Conservation (phyloP, 2,329 filamentous ascomycete species). For the Epicoccum nigrum region DNA sequence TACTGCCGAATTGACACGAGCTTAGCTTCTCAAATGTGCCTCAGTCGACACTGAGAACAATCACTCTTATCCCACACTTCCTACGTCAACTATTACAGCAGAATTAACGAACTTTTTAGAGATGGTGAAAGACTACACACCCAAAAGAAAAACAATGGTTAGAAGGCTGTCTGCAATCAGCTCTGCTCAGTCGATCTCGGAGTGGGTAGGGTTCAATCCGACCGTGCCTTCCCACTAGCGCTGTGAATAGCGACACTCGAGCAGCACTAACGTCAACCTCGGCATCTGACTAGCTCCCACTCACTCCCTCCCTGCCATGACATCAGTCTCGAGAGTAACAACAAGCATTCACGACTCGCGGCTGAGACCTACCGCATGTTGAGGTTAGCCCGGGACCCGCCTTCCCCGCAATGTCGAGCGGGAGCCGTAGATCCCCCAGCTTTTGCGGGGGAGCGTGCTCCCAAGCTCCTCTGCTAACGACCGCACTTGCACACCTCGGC, state of each 20-base stretch:
- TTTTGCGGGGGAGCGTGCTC: constrained; percentile 3
- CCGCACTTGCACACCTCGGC: constrained; percentile 6
- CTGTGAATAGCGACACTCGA: background rate
- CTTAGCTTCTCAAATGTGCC: no score
- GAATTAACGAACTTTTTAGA: no score
- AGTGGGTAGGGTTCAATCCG: no score
- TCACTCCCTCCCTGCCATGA: background rate
- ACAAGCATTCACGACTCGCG: background rate
- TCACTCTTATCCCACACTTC: no score
- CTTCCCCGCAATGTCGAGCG: constrained; percentile 4
- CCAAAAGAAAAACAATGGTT: no score
- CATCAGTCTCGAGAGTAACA: background rate
- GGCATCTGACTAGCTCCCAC: constrained; percentile 1
- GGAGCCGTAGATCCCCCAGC: background rate
- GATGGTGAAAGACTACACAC: no score
- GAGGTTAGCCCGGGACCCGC: background rate
- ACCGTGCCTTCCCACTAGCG: background rate
- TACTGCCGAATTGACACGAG: no score
- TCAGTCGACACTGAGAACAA: no score
- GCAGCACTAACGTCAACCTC: constrained; percentile 5
- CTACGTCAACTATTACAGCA: no score
- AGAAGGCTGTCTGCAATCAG: no score
- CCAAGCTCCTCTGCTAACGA: background rate
- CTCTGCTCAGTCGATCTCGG: no score
- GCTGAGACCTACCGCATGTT: background rate